Conservation (phyloP, 306 rosid species). For the Inga leiocalycina region DNA sequence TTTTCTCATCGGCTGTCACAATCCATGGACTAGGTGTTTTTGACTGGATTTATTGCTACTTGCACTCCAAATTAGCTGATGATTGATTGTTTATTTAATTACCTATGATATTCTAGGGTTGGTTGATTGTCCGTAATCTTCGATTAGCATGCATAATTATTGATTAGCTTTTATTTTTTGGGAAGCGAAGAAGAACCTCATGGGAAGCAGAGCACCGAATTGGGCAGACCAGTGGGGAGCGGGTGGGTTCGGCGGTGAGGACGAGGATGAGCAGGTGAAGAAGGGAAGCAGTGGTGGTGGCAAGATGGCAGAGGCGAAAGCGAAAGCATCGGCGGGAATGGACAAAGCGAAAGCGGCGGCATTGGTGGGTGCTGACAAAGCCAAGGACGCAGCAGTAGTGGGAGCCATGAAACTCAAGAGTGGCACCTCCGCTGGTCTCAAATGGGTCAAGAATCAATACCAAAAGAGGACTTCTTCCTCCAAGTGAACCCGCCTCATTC, state of each 20-base stretch:
- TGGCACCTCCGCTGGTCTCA: slow-evolving; percentile 72
- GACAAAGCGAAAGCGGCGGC: slow-evolving; percentile 64
- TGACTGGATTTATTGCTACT: slow-evolving; percentile 1
- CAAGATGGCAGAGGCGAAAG: slow-evolving; percentile 57
- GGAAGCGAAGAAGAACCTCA: slow-evolving; percentile 10
- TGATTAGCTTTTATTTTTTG: neutral
- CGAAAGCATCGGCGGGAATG: slow-evolving; percentile 53
- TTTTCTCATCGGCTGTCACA: neutral
- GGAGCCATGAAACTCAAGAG: slow-evolving; percentile 49
- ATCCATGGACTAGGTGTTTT: neutral
- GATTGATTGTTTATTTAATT: neutral
- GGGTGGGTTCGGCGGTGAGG: slow-evolving; percentile 40
- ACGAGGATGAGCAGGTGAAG: slow-evolving; percentile 37
- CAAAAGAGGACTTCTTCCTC: slow-evolving; percentile 64
- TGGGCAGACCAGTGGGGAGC: slow-evolving; percentile 86
- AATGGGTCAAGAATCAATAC: slow-evolving; percentile 72
- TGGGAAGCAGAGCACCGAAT: slow-evolving; percentile 80
- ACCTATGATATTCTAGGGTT: neutral
- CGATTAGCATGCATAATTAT: neutral
- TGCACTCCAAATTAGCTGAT: neutral
- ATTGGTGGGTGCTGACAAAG: slow-evolving; percentile 46
- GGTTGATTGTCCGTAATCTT: neutral
- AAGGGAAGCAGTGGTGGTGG: slow-evolving; percentile 49
- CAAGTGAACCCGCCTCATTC: slow-evolving; percentile 38
- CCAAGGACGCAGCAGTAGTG: slow-evolving; percentile 41